Evolutionary conservation across 139 green algal species (phyloP).

Genomic region (Asterochloris erici): DNA sequence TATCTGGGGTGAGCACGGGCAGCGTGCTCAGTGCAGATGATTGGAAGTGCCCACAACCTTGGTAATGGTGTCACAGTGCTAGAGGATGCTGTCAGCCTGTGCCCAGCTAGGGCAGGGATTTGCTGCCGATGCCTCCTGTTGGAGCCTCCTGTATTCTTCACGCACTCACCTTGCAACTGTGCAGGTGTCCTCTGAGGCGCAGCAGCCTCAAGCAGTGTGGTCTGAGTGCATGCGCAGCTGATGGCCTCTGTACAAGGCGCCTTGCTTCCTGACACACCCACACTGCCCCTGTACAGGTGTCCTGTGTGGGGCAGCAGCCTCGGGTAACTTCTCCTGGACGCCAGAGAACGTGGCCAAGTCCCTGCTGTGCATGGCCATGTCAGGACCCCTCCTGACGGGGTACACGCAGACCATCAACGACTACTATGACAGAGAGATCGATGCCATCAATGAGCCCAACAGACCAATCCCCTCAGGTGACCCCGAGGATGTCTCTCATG

Average conservation of each 20-base stretch:
- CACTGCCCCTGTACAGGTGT: constrained; percentile 62
- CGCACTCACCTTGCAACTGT: too few species aligned
- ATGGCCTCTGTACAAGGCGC: too few species aligned
- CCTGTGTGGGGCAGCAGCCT: constrained; percentile 92
- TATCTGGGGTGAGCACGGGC: constrained; percentile 85
- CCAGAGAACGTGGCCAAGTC: constrained; percentile 68
- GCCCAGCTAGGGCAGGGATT: too few species aligned
- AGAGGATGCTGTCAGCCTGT: background rate
- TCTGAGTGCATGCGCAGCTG: too few species aligned
- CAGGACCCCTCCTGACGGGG: constrained; percentile 93
- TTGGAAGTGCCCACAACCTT: background rate
- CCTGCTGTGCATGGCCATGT: constrained; percentile 91
- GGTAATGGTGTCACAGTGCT: background rate
- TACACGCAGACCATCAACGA: constrained; percentile 99
- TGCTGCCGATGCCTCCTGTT: too few species aligned
- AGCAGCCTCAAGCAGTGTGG: too few species aligned
- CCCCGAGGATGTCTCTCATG: too few species aligned
- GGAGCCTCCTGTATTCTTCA: too few species aligned
- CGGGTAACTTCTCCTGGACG: constrained; percentile 91
- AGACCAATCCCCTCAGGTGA: constrained; percentile 93
- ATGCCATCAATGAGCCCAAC: constrained; percentile 99
- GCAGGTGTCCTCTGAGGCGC: too few species aligned
- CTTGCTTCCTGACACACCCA: too few species aligned
- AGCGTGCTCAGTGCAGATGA: too few species aligned
- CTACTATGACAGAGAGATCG: constrained; percentile 97